A percentile compares a stretch with the other conserved stretches of the same genome.
These are phyloP conservation scores for Thelephora terrestris DNA, from an alignment of 1,284 basidiomycete species.

Conservation along the genomic window DNA sequence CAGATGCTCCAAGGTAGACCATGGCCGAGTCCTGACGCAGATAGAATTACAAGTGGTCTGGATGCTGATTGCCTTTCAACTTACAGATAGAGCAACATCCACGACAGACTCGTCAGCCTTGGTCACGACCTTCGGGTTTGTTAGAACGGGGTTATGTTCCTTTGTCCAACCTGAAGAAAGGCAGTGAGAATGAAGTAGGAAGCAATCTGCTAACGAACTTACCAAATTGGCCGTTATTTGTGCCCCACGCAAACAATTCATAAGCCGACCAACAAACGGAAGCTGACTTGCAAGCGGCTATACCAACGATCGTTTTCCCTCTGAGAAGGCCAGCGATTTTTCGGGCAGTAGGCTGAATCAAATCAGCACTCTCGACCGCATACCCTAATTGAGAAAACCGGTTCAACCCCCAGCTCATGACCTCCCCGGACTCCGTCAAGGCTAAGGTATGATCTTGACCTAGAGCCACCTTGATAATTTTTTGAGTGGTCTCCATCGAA, in stretches of 20 bases:
- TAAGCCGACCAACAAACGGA: constrained; percentile 84
- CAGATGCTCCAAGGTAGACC: constrained; percentile 63
- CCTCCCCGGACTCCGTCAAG: constrained; percentile 71
- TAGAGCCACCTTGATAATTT: constrained; percentile 56
- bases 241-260: constrained; percentile 96
- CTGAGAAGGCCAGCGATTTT: constrained; percentile 72
- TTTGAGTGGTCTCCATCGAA: constrained; percentile 48
- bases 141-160: constrained; percentile 66
- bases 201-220: constrained; percentile 9
- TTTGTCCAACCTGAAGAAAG: constrained; percentile 57
- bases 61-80: constrained; percentile 16
- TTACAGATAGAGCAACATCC: constrained; percentile 61
- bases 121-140: constrained; percentile 77
- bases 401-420: constrained; percentile 88
- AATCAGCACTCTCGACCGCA: constrained; percentile 47
- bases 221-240: constrained; percentile 91
- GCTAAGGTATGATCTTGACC: constrained; percentile 94
- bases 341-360: constrained; percentile 69
- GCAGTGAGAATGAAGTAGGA: not conserved
- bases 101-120: constrained; percentile 63
- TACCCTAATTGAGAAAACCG: constrained; percentile 88
- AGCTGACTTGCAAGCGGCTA: constrained; percentile 82
- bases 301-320: constrained; percentile 72
- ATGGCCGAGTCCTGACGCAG: constrained; percentile 66
- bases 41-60: constrained; percentile 3